Conservation (phyloP, 192 early-diverging fungal genomes). For the Piromyces finnis region DNA sequence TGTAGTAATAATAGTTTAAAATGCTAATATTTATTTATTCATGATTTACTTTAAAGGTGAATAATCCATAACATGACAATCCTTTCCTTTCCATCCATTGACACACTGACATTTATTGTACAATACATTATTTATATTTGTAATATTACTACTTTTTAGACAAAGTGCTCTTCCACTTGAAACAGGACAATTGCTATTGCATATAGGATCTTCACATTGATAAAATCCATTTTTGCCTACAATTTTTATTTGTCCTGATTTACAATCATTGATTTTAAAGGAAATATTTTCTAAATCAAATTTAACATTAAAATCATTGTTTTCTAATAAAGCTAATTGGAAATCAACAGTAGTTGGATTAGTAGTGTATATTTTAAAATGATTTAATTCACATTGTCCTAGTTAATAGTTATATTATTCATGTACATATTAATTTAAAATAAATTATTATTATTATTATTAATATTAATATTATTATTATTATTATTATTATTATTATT, state of each 20-base stretch:
- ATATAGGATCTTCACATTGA: background rate
- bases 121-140: background rate
- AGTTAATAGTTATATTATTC: too few relatives aligned
- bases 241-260: background rate
- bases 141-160: background rate
- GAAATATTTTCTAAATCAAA: background rate
- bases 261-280: background rate
- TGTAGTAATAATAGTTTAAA: too few relatives aligned
- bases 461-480: too few relatives aligned
- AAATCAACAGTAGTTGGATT: background rate
- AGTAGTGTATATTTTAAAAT: background rate
- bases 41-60: too few relatives aligned
- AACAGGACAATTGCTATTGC: background rate
- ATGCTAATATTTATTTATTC: too few relatives aligned
- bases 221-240: background rate
- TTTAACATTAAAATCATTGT: background rate
- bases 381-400: background rate
- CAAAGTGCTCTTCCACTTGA: background rate
- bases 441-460: too few relatives aligned
- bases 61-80: background rate
- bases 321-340: background rate
- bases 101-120: background rate
- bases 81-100: background rate
- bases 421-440: too few relatives aligned
- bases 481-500: too few relatives aligned